Percentiles rank a stretch among this genome's conserved stretches.
Evolutionary conservation across 805 yeast genomes (phyloP).

Genomic region (Cyberlindnera petersonii): DNA sequence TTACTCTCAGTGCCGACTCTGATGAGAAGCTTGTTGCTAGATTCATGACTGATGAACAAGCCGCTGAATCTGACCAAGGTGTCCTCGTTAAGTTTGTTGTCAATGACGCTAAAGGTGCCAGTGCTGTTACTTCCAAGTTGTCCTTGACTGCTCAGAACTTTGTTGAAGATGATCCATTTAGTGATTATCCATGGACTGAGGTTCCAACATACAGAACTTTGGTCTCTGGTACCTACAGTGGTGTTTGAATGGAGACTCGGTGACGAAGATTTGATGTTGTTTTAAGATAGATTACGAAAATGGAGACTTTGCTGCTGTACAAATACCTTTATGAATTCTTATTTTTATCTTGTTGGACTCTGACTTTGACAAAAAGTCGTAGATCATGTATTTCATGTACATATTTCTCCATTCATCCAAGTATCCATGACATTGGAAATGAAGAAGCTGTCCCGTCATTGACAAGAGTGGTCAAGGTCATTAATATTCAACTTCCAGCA

Average conservation of each 20-base stretch:
- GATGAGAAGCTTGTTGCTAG: conserved; percentile 82
- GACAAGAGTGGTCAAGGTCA: not conserved
- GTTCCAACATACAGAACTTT: conserved; percentile 33
- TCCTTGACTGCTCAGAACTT: conserved; percentile 35
- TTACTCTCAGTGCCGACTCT: conserved; percentile 31
- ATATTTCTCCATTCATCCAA: not conserved
- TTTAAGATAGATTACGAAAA: no score
- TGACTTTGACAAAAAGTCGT: no score
- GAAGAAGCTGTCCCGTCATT: conserved; percentile 1
- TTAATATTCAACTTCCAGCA: conserved; percentile 1
- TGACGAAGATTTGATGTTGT: no score
- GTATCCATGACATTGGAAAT: no score
- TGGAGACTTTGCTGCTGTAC: no score
- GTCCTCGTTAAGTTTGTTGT: conserved; percentile 64
- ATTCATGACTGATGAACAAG: conserved; percentile 70
- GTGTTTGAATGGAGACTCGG: no score
- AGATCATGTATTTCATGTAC: no score
- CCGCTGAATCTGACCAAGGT: conserved; percentile 71
- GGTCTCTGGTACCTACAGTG: conserved; percentile 36
- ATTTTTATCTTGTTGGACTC: no score
- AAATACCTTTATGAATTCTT: no score
- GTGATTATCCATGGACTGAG: conserved; percentile 32
- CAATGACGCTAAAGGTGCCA: conserved; percentile 39
- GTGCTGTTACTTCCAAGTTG: conserved; percentile 39
- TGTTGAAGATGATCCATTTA: conserved; percentile 38